These are phyloP conservation scores for Diaporthe vexans DNA, from an alignment of 2,329 filamentous ascomycete genomes.

Conservation along the genomic window DNA sequence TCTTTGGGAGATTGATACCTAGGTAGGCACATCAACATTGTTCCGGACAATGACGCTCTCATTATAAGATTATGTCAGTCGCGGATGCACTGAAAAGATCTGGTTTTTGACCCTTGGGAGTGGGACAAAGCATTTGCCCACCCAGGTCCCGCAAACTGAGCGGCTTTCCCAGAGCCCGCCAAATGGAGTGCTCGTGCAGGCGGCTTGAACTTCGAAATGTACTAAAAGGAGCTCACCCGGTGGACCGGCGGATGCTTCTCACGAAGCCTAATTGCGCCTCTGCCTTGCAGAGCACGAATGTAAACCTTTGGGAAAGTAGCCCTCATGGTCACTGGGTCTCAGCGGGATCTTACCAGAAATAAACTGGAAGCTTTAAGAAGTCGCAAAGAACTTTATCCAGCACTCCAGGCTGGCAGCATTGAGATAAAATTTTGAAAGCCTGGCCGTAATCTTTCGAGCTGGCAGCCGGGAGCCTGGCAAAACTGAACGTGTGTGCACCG, in stretches of 20 bases:
- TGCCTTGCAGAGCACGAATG: background rate
- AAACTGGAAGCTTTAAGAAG: background rate
- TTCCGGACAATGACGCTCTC: constrained; percentile 5
- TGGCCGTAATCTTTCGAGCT: too few species aligned
- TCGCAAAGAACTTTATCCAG: too few species aligned
- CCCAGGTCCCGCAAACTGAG: background rate
- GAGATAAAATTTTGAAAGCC: too few species aligned
- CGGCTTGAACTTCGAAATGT: background rate
- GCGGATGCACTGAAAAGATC: constrained; percentile 2
- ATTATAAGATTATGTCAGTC: background rate
- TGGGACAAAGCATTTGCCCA: constrained; percentile 11
- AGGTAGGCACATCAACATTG: background rate
- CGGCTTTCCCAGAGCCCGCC: too few species aligned
- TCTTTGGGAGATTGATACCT: constrained; percentile 8
- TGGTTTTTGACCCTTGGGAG: background rate
- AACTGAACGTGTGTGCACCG: background rate
- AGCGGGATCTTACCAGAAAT: background rate
- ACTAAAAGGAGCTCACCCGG: background rate
- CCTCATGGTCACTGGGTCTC: background rate
- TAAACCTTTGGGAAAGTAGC: background rate
- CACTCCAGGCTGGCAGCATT: too few species aligned
- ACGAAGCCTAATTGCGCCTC: background rate
- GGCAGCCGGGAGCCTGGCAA: background rate
- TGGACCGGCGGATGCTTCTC: background rate
- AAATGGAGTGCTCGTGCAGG: background rate